phyloP scores from a whole-genome alignment of 2,329 filamentous ascomycete species.

The Colletotrichum gloeosporioides region DNA sequence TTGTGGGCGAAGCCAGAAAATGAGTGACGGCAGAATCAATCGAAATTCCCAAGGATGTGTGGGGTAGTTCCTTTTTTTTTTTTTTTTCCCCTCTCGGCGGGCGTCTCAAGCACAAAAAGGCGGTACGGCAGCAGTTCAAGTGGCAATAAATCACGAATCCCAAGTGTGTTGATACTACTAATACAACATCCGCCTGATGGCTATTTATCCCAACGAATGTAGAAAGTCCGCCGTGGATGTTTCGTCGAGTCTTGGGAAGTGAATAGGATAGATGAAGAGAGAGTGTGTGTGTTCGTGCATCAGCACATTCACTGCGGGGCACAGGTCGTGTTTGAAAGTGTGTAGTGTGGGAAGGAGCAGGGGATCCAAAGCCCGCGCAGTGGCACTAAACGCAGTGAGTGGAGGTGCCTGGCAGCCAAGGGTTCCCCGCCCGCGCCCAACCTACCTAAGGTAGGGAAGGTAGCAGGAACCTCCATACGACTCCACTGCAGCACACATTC shows the following conservation, averaged over 20 bases:
- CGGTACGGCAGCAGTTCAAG: neutral
- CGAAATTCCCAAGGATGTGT: conserved; percentile 13
- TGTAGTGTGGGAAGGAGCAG: neutral
- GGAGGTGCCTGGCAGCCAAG: neutral
- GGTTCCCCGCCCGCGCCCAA: neutral
- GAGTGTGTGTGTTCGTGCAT: neutral
- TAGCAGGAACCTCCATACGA: neutral
- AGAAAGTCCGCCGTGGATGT: neutral
- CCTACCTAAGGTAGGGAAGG: neutral
- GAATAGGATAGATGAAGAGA: neutral
- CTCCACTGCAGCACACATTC: neutral
- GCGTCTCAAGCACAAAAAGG: neutral
- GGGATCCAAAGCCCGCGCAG: neutral
- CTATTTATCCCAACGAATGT: neutral
- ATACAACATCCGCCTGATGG: conserved; percentile 14
- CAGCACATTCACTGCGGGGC: conserved; percentile 15
- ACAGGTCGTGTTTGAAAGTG: neutral
- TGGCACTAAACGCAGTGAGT: neutral
- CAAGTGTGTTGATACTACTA: neutral
- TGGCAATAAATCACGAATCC: conserved; percentile 3
- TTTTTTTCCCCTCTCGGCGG: neutral
- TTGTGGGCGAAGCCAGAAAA: conserved; percentile 8
- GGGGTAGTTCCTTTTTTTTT: conserved; percentile 2
- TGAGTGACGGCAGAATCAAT: neutral
- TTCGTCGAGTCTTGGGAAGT: neutral